phyloP scores from a whole-genome alignment of 2,329 filamentous ascomycete species.

The Trichoderma cornu-damae region DNA sequence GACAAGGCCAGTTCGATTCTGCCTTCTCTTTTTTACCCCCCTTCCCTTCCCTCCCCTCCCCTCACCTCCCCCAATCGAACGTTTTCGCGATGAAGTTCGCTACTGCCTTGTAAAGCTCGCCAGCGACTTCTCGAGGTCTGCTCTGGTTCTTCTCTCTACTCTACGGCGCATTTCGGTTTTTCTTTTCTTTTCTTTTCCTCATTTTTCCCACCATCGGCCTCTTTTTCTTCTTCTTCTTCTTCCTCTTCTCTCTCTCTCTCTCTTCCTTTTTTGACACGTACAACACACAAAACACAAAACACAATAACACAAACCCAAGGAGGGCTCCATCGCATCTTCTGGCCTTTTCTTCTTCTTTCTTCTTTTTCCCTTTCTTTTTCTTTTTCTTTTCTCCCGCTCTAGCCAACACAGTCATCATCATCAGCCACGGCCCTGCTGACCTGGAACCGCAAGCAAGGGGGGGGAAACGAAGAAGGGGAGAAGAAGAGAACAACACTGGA shows the following conservation, averaged over 20 bases:
- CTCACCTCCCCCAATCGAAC: constrained; percentile 47
- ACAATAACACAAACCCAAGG: too few species aligned
- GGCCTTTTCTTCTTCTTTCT: not conserved
- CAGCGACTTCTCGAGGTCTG: constrained; percentile 55
- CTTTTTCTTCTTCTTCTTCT: constrained; percentile 7
- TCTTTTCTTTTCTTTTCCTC: constrained; percentile 24
- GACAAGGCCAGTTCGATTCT: constrained; percentile 12
- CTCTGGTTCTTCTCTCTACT: constrained; percentile 41
- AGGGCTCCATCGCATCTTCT: constrained; percentile 12
- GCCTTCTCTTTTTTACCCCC: too few species aligned
- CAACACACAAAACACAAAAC: too few species aligned
- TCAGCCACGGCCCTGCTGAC: constrained; percentile 3
- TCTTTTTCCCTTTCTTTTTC: not conserved
- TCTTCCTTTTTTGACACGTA: not conserved
- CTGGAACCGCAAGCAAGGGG: not conserved
- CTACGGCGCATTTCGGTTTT: constrained; percentile 32
- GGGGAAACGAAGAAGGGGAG: not conserved
- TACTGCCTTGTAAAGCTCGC: constrained; percentile 46
- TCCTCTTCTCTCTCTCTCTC: constrained; percentile 1
- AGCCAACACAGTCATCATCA: constrained; percentile 8
- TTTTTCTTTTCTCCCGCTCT: too few species aligned
- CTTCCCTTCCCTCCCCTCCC: too few species aligned
- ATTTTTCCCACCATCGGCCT: constrained; percentile 15
- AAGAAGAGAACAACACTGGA: not conserved
- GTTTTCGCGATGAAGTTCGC: constrained; percentile 52